Percentiles rank a stretch among this genome's conserved stretches.
These are phyloP conservation scores for Apium graveolens DNA, from an alignment of 129 eudicot species.

Conservation along the genomic window DNA sequence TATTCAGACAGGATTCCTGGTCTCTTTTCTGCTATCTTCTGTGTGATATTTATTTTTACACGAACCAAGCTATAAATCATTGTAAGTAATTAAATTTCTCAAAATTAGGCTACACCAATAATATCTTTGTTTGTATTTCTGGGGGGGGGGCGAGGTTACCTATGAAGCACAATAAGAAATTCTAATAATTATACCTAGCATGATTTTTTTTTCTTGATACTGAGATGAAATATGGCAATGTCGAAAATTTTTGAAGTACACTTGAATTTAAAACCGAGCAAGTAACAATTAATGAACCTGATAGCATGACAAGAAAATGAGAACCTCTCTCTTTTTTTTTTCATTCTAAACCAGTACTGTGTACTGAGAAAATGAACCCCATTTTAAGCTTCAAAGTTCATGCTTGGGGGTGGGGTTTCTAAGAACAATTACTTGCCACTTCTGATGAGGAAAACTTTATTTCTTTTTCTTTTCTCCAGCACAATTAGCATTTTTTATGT, in stretches of 20 bases:
- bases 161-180: background rate
- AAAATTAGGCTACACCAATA: background rate
- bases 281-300: background rate
- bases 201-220: background rate
- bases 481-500: background rate
- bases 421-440: background rate
- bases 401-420: background rate
- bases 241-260: background rate
- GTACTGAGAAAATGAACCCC: background rate
- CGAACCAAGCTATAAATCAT: background rate
- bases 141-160: background rate
- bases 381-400: background rate
- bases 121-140: background rate
- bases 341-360: no score
- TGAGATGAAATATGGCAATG: background rate
- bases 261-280: background rate
- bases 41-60: background rate
- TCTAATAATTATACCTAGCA: background rate
- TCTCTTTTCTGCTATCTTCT: background rate
- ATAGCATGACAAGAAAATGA: background rate
- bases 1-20: background rate
- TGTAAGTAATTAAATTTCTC: background rate
- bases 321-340: background rate
- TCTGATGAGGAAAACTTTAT: background rate
- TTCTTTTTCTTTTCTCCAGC: background rate